These are phyloP conservation scores for Rhizopus delemar DNA, from an alignment of 371 early-diverging fungal genomes.

Conservation along the genomic window DNA sequence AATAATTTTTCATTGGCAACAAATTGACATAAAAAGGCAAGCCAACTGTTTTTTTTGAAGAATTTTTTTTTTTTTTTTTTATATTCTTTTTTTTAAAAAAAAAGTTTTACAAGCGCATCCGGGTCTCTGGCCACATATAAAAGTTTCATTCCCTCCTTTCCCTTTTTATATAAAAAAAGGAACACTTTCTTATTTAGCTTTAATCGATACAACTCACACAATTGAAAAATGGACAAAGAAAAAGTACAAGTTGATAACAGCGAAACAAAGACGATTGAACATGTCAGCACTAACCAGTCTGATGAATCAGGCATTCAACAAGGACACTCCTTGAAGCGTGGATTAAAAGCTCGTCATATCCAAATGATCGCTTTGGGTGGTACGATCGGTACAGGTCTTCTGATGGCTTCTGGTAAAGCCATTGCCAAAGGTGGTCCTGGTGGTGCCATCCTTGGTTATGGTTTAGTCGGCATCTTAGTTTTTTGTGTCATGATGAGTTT, in stretches of 20 bases:
- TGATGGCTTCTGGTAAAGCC: conserved; percentile 80
- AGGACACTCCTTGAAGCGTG: conserved; percentile 33
- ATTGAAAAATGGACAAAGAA: conserved; percentile 14
- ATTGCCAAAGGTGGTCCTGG: conserved; percentile 74
- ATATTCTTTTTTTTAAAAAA: background rate
- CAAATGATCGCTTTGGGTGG: conserved; percentile 71
- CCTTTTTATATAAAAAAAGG: background rate
- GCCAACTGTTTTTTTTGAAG: background rate
- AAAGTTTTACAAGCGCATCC: conserved; percentile 23
- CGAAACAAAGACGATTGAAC: conserved; percentile 29
- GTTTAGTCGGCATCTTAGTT: conserved; percentile 70
- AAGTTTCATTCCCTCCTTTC: conserved; percentile 4
- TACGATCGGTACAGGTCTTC: conserved; percentile 80
- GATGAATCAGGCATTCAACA: conserved; percentile 7
- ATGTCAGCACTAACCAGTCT: conserved; percentile 20
- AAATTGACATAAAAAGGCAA: background rate
- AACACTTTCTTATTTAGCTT: background rate
- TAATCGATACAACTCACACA: background rate
- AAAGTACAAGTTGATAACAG: conserved; percentile 15
- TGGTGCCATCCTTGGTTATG: conserved; percentile 71
- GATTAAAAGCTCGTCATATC: conserved; percentile 57
- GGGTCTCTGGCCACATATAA: conserved; percentile 49
- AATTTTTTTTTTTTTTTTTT: background rate
- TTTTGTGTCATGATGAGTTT: conserved; percentile 76
- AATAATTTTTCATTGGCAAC: background rate